phyloP scores from a whole-genome alignment of 192 early-diverging fungal genomes.

The Allomyces macrogynus region DNA sequence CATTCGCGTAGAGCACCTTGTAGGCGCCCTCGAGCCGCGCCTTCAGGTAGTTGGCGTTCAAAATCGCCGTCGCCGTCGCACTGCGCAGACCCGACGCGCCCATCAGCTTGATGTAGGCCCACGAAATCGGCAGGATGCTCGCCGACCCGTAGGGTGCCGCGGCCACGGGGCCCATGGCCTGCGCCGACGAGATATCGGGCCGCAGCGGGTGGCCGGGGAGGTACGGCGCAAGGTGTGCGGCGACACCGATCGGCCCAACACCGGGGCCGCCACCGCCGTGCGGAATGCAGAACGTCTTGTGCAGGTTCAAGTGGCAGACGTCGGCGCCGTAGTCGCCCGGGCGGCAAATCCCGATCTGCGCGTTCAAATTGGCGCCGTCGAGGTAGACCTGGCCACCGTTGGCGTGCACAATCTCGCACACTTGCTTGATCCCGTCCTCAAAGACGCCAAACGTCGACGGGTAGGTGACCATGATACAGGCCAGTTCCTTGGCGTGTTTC shows the following conservation, averaged over 20 bases:
- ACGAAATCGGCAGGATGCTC: conserved; percentile 89
- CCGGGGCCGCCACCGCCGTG: conserved; percentile 98
- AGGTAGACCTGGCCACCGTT: conserved; percentile 96
- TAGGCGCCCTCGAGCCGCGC: conserved; percentile 78
- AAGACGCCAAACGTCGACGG: conserved; percentile 98
- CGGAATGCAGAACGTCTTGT: conserved; percentile 98
- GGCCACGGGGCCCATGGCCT: conserved; percentile 77
- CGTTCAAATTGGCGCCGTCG: conserved; percentile 89
- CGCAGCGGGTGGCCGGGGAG: conserved; percentile 73
- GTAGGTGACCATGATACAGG: conserved; percentile 97
- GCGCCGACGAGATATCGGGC: conserved; percentile 1
- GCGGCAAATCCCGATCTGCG: conserved; percentile 62
- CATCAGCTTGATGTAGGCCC: conserved; percentile 98
- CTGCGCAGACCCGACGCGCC: conserved; percentile 75
- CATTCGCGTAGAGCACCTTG: conserved; percentile 77
- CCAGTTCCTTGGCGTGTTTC: conserved; percentile 66
- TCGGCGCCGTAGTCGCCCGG: conserved; percentile 94
- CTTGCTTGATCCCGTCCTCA: conserved; percentile 68
- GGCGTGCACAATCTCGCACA: conserved; percentile 75
- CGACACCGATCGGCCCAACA: conserved; percentile 91
- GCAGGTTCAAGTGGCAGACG: conserved; percentile 98
- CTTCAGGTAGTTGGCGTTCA: conserved; percentile 99
- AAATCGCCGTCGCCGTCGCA: conserved; percentile 72
- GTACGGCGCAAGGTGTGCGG: conserved; percentile 73
- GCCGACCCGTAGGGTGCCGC: conserved; percentile 95